Base-by-base conservation (phyloP, 2,329 filamentous ascomycete species). In the Phyllosticta paracitricarpa region DNA sequence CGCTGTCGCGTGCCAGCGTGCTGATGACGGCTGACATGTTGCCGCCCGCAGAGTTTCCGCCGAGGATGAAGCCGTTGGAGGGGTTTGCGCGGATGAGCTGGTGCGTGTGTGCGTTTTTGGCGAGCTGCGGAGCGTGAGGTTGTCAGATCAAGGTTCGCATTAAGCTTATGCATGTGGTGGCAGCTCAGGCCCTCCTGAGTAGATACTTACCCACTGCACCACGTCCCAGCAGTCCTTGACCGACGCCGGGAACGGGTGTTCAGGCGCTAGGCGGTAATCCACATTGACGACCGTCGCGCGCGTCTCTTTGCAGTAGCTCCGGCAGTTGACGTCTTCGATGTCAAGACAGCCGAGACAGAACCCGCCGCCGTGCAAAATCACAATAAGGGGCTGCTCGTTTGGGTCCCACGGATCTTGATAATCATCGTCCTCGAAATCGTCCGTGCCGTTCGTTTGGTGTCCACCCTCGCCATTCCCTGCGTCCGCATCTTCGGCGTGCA, bases 221-320 rank as follows among this genome's bases (percentile, higher is more conserved):
- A 24, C 55, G 28, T 57, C 59, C 56, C 59, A 61, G n/a, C 55
- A 53, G 64, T 87, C 84, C 64, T 87, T 83, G 2, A 86, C 83
- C 0, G 84, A 82, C 0, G 80, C 82, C 1, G 84, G 84, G 65
- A 86, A 87, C 0, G 83, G 82, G 63, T 80, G 73, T 67, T 86
- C 83, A 2, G 84, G 84, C 0, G 84, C 84, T 14, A 81, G 77
- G 14, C 84, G 78, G 67, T 87, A 87, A 61, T 81, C 81, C 60
- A 87, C 84, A 62, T 79, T 82, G 61, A 85, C 40, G 3, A 61
- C 59, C 10, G 56, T 54, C 8, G 53, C 54, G 5, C 28, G n/a
- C 19, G 56, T 24, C 24, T 56, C 54, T 26, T 53, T 52, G 5
- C 54, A 48, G 19, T 56, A 56, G 9, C 52, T 57, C 1, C 40